phyloP scores from a whole-genome alignment of 495 filamentous ascomycete genomes.

The Penicillium paxilli region DNA sequence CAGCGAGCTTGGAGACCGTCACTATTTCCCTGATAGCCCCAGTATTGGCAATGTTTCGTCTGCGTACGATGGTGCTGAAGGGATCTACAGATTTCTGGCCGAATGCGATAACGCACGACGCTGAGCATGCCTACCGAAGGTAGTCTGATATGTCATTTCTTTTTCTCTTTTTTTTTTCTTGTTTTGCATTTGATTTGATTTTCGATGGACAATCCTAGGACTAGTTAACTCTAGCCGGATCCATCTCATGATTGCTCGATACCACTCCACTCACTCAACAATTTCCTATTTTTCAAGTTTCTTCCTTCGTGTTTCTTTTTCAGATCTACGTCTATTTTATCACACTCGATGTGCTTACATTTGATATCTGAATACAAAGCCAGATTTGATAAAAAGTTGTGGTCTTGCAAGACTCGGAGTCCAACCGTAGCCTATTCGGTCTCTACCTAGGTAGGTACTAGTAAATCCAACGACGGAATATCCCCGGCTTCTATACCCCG shows the following conservation, averaged over 20 bases:
- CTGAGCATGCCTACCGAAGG: neutral
- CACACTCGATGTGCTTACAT: neutral
- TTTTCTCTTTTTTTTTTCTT: conserved; percentile 1
- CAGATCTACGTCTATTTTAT: neutral
- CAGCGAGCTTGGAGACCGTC: conserved; percentile 51
- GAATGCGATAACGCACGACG: conserved; percentile 69
- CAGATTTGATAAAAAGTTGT: too few species aligned
- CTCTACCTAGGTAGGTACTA: too few species aligned
- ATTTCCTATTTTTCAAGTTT: conserved; percentile 4
- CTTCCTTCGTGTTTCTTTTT: neutral
- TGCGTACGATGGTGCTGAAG: conserved; percentile 79
- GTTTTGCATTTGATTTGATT: conserved; percentile 6
- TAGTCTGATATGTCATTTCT: neutral
- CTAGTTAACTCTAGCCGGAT: conserved; percentile 8
- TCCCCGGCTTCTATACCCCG: too few species aligned
- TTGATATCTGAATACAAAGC: neutral
- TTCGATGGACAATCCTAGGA: conserved; percentile 1
- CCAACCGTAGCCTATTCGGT: too few species aligned
- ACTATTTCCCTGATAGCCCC: conserved; percentile 39
- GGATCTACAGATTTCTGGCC: conserved; percentile 83
- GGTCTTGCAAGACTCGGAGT: too few species aligned
- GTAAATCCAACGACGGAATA: too few species aligned
- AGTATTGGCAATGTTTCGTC: conserved; percentile 35
- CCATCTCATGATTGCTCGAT: conserved; percentile 21
- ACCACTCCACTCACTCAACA: conserved; percentile 28